phyloP scores from a whole-genome alignment of 176 grass and related monocot genomes.

The Neostapfia colusana region DNA sequence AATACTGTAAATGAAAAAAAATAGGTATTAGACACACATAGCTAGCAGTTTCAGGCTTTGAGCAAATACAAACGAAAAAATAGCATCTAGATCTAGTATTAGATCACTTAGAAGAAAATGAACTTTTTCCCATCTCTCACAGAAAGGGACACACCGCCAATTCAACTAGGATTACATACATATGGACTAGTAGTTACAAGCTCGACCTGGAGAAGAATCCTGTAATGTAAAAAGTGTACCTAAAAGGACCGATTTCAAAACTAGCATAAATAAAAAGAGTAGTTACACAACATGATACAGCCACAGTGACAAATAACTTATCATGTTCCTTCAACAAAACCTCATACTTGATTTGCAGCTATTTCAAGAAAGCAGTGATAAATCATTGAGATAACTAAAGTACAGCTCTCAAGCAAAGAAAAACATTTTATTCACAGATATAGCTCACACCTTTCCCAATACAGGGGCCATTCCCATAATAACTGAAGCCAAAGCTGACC shows the following conservation, averaged over 20 bases:
- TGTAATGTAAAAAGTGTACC: not conserved
- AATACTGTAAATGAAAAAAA: not conserved
- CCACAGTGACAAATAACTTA: not conserved
- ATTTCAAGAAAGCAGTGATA: not conserved
- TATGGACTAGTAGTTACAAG: not conserved
- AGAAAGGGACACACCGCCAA: too few relatives aligned
- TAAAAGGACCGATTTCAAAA: slow-evolving; percentile 6
- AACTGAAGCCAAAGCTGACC: slow-evolving; percentile 79
- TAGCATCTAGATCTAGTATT: not conserved
- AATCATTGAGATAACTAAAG: not conserved
- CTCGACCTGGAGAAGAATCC: not conserved
- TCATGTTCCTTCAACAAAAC: not conserved
- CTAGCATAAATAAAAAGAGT: not conserved
- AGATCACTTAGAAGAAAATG: not conserved
- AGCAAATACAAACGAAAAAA: not conserved
- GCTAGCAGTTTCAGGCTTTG: not conserved
- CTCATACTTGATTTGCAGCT: not conserved
- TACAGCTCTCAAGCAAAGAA: slow-evolving; percentile 5
- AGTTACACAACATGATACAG: slow-evolving; percentile 9
- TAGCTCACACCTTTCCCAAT: slow-evolving; percentile 60
- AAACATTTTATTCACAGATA: not conserved
- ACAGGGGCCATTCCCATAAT: slow-evolving; percentile 90
- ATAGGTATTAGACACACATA: not conserved
- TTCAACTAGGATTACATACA: not conserved
- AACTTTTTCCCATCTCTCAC: too few relatives aligned